phyloP scores from a whole-genome alignment of 176 grass and related monocot species.

The Hordeum vulgare region DNA sequence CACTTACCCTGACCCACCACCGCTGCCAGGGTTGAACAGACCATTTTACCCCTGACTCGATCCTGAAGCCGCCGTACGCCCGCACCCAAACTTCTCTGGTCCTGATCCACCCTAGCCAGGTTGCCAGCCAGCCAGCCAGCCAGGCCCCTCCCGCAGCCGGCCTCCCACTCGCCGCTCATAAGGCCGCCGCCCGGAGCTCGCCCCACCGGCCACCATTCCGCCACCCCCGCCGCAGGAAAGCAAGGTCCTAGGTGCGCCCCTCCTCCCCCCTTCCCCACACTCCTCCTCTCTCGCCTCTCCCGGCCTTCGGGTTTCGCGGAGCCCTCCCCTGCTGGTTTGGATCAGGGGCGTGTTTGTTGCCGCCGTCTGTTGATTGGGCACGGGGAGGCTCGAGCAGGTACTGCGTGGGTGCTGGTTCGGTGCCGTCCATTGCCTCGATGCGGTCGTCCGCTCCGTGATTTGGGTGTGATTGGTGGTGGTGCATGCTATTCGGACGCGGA shows the following conservation, averaged over 20 bases:
- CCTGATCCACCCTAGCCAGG: not conserved
- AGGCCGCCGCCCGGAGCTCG: not conserved
- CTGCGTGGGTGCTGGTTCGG: not conserved
- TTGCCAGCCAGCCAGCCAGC: not conserved
- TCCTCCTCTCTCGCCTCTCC: not conserved
- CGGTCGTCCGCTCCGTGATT: not conserved
- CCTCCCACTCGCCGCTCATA: not conserved
- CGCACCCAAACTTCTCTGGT: not conserved
- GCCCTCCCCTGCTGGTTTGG: not conserved
- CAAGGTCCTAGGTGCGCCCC: not conserved
- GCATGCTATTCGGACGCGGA: not conserved
- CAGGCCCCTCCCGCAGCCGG: not conserved
- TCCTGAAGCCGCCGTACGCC: not conserved
- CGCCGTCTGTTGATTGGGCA: not conserved
- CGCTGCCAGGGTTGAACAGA: not conserved
- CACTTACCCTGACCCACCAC: too few species aligned
- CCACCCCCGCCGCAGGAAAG: not conserved
- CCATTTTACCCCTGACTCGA: not conserved
- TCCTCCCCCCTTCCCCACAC: not conserved
- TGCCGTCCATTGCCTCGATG: not conserved
- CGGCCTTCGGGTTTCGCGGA: not conserved
- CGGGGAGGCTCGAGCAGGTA: not conserved
- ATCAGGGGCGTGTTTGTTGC: not conserved
- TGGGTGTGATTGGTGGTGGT: not conserved
- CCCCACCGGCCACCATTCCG: not conserved